Evolutionary conservation across 306 rosid species (phyloP).

Genomic region (Dryas drummondii): DNA sequence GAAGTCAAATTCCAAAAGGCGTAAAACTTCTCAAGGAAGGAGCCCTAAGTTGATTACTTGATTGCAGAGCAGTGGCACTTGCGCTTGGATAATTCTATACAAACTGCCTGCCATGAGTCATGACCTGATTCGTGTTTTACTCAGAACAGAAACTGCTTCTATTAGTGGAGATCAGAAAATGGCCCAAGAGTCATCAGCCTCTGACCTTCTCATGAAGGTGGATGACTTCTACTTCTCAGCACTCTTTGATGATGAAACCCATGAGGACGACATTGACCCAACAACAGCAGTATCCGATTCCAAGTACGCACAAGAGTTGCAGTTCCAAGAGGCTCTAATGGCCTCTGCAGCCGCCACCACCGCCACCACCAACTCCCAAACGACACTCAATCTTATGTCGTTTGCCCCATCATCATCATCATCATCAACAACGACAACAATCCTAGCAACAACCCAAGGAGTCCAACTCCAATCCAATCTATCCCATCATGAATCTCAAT

Average conservation of each 20-base stretch:
- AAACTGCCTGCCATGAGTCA: too few species aligned
- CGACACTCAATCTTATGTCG: neutral
- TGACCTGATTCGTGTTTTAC: too few species aligned
- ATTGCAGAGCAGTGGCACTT: too few species aligned
- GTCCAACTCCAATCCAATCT: neutral
- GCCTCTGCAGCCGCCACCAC: slow-evolving; percentile 21
- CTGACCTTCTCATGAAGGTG: slow-evolving; percentile 1
- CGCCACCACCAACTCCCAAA: slow-evolving; percentile 2
- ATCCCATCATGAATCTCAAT: neutral
- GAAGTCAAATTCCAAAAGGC: too few species aligned
- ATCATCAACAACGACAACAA: neutral
- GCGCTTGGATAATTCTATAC: too few species aligned
- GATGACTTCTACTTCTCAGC: slow-evolving; percentile 44
- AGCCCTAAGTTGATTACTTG: too few species aligned
- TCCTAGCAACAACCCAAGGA: neutral
- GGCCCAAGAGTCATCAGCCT: slow-evolving; percentile 21
- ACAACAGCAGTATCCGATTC: slow-evolving; percentile 22
- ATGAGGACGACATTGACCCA: neutral
- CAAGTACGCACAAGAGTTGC: slow-evolving; percentile 42
- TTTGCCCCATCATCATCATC: slow-evolving; percentile 10
- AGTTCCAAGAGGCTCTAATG: slow-evolving; percentile 48
- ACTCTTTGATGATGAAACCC: slow-evolving; percentile 17
- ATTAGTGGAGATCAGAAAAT: slow-evolving; percentile 7
- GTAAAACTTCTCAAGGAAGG: too few species aligned
- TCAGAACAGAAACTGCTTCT: too few species aligned